Evolutionary conservation across 2,329 filamentous ascomycete genomes (phyloP), one percentile per base, ranked within the genome.

Genomic region (Didymella segeticola): DNA sequence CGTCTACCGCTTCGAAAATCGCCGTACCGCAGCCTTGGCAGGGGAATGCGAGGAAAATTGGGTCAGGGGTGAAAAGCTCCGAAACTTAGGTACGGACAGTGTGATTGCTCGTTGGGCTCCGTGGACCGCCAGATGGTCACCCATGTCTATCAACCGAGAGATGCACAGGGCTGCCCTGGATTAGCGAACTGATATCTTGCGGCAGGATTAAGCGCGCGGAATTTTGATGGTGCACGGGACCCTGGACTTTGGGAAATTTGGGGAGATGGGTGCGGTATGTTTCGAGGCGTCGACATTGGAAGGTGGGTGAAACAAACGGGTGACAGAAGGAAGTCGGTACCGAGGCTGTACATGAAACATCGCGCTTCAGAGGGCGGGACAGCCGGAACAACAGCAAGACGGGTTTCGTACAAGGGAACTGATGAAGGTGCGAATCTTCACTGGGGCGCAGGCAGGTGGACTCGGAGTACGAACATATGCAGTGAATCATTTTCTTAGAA

Each of bases 191-290:
- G 26, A 45, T 43, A 43, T 43, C 31, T 31, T 43, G 37, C 43
- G 12, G 27, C 15, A 37, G 39, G 45, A 48, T 45, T 49, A 54
- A 36, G 45, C 51, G 39, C 45, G 51, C 39, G 51, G 51, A 29
- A 46, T 23, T 39, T 31, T 19, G 39, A 15, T 10, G 33, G 23
- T 26, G 14, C 39, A 20, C 20, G 51, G 33, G 14, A 30, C 23
- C 39, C 34, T 22, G 22, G 29, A 10, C 12, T 27, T 41, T 37
- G 39, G 23, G 31, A 54, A 23, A 49, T 49, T 43, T 42, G 26
- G 27, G 1, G 9, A 4, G 17, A 34, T 9, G 22, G 22, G n/a
- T 27, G 14, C 12, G 9, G 23, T 11, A 29, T 27, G 38, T 27
- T 51, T 39, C 27, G 47, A 38, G 26, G 23, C 41, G 49, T 47